phyloP scores from a whole-genome alignment of 306 rosid genomes.

The Heteromeles arbutifolia region DNA sequence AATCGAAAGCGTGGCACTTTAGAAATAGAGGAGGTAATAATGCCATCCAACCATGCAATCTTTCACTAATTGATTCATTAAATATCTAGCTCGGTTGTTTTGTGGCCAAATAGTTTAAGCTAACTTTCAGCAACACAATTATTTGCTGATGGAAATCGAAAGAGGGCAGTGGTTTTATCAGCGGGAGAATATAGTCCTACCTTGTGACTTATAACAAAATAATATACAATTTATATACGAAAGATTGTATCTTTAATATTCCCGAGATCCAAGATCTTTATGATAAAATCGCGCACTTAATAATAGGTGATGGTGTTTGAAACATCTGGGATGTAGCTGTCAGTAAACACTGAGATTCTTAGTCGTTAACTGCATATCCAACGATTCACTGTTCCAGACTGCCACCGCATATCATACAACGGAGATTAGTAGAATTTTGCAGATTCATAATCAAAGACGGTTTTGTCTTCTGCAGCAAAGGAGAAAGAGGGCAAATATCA shows the following conservation, averaged over 20 bases:
- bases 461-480: neutral
- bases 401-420: neutral
- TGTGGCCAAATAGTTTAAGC: neutral
- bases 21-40: neutral
- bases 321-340: no score
- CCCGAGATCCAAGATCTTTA: no score
- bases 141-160: neutral
- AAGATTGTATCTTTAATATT: no score
- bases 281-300: no score
- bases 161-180: neutral
- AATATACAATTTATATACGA: no score
- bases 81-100: neutral
- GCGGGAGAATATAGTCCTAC: no score
- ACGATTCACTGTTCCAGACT: neutral
- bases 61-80: neutral
- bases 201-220: no score
- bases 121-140: neutral
- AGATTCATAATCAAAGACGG: neutral
- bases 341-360: no score
- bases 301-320: no score
- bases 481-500: neutral
- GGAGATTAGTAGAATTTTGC: neutral
- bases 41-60: slow-evolving; percentile 10
- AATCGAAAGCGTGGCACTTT: neutral
- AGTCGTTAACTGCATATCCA: neutral